Evolutionary conservation across 768 basidiomycete species (phyloP).

Genomic region (Psilocybe sp.): DNA sequence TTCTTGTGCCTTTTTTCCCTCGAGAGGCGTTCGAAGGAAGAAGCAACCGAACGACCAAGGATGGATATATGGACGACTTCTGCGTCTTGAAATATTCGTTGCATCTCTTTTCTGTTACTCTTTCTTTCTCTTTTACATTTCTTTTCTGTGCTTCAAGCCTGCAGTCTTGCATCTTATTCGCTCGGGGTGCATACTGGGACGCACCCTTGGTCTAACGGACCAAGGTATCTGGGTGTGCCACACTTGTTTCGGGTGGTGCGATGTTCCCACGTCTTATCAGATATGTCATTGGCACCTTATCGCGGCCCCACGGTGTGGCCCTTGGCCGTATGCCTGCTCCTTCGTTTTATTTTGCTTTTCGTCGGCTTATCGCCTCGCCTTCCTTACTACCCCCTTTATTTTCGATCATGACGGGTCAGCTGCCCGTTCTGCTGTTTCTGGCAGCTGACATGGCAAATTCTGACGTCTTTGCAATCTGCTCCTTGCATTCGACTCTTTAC

Average conservation of each 20-base stretch:
- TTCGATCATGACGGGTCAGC: background rate
- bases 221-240: background rate
- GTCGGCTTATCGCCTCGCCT: constrained; percentile 7
- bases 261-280: constrained; percentile 34
- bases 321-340: background rate
- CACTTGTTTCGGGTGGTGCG: background rate
- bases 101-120: constrained; percentile 11
- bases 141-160: constrained; percentile 7
- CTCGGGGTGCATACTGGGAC: background rate
- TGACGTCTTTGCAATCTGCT: background rate
- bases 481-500: background rate
- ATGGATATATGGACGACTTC: too few species aligned
- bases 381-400: background rate
- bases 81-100: too few species aligned
- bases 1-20: constrained; percentile 8
- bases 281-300: constrained; percentile 20
- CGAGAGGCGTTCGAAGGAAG: too few species aligned
- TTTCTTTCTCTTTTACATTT: constrained; percentile 47
- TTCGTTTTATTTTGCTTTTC: background rate
- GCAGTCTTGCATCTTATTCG: background rate
- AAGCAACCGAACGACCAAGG: too few species aligned
- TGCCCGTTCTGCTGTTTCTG: too few species aligned
- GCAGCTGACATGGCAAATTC: too few species aligned
- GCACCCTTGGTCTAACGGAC: background rate
- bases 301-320: constrained; percentile 2